Conservation (phyloP, 2,329 filamentous ascomycete genomes). For the Zymoseptoria crescenta region DNA sequence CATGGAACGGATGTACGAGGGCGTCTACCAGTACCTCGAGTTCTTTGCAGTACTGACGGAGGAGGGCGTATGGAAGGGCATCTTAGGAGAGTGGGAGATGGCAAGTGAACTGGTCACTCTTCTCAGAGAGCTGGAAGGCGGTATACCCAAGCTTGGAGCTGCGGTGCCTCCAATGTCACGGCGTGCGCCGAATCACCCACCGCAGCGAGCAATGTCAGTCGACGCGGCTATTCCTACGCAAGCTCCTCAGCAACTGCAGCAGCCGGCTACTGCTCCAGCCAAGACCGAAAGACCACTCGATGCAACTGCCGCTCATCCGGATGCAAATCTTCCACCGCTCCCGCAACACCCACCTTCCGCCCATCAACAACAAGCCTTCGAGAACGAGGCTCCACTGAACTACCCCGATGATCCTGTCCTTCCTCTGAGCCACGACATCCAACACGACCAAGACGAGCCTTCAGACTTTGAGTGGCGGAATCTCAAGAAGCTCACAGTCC, state of each 20-base stretch:
- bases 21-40: constrained; percentile 86
- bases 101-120: constrained; percentile 82
- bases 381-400: constrained; percentile 34
- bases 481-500: constrained; percentile 85
- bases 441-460: constrained; percentile 51
- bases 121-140: constrained; percentile 77
- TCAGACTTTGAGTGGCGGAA: constrained; percentile 67
- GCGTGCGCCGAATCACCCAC: constrained; percentile 16
- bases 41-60: constrained; percentile 88
- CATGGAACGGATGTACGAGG: constrained; percentile 94
- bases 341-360: constrained; percentile 30
- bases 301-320: constrained; percentile 21
- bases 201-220: constrained; percentile 11
- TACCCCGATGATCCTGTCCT: constrained; percentile 19
- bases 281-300: constrained; percentile 62
- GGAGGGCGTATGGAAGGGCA: constrained; percentile 70
- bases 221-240: not conserved
- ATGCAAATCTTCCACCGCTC: constrained; percentile 29
- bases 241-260: not conserved
- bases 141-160: constrained; percentile 69
- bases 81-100: constrained; percentile 86
- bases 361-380: constrained; percentile 30
- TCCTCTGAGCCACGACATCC: constrained; percentile 14
- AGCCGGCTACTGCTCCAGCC: constrained; percentile 27
- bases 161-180: constrained; percentile 38